Conservation (phyloP, 225 moss, liverwort and hornwort species). For the Physcomitrium patens region DNA sequence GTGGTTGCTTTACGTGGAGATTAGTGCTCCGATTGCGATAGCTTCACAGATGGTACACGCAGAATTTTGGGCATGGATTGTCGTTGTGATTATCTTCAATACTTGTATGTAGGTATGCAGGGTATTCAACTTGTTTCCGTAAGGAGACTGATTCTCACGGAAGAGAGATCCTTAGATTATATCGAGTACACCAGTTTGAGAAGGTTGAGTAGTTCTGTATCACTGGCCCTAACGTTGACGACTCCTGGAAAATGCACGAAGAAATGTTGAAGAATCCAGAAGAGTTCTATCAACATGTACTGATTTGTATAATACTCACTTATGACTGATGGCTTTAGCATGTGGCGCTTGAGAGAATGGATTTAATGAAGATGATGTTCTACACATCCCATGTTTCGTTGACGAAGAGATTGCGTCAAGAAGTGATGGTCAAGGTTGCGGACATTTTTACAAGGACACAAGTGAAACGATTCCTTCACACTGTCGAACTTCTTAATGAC, state of each 20-base stretch:
- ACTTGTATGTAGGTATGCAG: constrained; percentile 67
- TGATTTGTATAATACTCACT: neutral
- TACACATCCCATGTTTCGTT: neutral
- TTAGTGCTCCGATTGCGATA: neutral
- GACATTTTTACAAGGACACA: no score
- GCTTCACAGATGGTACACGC: neutral
- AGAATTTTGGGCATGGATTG: no score
- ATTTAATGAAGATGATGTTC: neutral
- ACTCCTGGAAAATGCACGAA: constrained; percentile 86
- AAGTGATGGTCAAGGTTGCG: no score
- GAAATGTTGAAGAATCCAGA: constrained; percentile 90
- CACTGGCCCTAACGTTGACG: constrained; percentile 75
- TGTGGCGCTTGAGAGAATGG: neutral
- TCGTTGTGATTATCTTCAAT: neutral
- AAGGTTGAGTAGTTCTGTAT: constrained; percentile 96
- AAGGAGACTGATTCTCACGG: constrained; percentile 96
- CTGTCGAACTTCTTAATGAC: no score
- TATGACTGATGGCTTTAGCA: neutral
- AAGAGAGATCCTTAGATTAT: constrained; percentile 82
- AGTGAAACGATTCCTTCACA: no score
- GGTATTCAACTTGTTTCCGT: constrained; percentile 90
- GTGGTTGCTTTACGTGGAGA: neutral
- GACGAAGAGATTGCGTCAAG: no score
- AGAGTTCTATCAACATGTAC: constrained; percentile 86
- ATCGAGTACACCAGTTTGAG: constrained; percentile 96